phyloP scores from a whole-genome alignment of 306 rosid genomes.

The Astragalus glycyphyllos region DNA sequence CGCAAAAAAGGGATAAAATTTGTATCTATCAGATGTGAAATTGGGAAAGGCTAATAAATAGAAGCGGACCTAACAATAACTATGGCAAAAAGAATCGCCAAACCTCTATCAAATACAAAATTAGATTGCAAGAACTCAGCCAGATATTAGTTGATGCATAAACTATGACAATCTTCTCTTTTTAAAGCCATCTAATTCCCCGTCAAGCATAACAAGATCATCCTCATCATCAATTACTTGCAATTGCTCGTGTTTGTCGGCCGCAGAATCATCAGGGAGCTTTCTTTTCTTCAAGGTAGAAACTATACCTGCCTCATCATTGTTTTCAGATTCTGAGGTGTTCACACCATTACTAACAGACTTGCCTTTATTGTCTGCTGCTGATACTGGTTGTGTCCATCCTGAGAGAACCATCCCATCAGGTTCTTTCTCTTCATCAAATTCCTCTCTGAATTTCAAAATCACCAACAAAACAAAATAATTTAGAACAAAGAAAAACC shows the following conservation, averaged over 20 bases:
- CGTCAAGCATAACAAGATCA: conserved; percentile 72
- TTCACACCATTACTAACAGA: conserved; percentile 63
- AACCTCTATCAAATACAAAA: conserved; percentile 74
- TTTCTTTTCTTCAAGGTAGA: conserved; percentile 65
- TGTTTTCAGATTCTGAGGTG: conserved; percentile 57
- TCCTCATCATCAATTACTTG: conserved; percentile 78
- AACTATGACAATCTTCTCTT: conserved; percentile 66
- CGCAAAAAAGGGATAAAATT: conserved; percentile 13
- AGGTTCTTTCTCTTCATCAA: conserved; percentile 98
- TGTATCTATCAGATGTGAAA: conserved; percentile 51
- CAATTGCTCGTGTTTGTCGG: conserved; percentile 49
- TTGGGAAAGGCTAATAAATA: conserved; percentile 48
- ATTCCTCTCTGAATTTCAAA: conserved; percentile 72
- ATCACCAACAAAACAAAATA: conserved; percentile 22
- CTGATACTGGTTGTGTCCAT: conserved; percentile 71
- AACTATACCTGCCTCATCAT: conserved; percentile 49
- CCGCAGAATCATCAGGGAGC: conserved; percentile 48
- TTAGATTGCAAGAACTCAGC: conserved; percentile 52
- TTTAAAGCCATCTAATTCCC: conserved; percentile 56
- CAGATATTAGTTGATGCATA: conserved; percentile 39
- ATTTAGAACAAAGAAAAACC: neutral
- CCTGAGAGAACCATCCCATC: conserved; percentile 94
- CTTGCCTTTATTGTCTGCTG: conserved; percentile 58
- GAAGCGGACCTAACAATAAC: conserved; percentile 53
- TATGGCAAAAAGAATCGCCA: conserved; percentile 71